A percentile compares a stretch with the other conserved stretches of the same genome.
These are phyloP conservation scores for Decorospora gaudefroyi DNA, from an alignment of 2,329 filamentous ascomycete species.

Conservation along the genomic window DNA sequence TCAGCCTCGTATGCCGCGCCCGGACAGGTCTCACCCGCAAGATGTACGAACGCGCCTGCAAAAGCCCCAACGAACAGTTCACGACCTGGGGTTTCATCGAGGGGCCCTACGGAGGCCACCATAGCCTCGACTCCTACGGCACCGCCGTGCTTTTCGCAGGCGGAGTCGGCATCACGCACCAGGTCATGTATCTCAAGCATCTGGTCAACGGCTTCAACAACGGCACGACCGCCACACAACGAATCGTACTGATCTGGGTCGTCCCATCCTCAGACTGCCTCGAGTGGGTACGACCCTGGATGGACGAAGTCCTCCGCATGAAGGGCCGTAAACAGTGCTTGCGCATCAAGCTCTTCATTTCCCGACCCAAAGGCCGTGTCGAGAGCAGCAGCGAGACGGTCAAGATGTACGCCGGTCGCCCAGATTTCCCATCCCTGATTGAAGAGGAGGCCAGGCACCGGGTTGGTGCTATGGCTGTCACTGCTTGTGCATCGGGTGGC, in stretches of 20 bases:
- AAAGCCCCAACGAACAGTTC: slow-evolving; percentile 63
- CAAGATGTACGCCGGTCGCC: slow-evolving; percentile 65
- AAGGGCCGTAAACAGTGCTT: slow-evolving; percentile 63
- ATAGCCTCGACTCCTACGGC: slow-evolving; percentile 74
- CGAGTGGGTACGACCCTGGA: slow-evolving; percentile 67
- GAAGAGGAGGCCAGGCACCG: slow-evolving; percentile 61
- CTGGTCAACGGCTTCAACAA: slow-evolving; percentile 70
- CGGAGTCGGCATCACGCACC: slow-evolving; percentile 80
- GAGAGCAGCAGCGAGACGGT: slow-evolving; percentile 63
- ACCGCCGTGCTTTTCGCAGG: slow-evolving; percentile 79
- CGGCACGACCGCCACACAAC: slow-evolving; percentile 71
- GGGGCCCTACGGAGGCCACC: slow-evolving; percentile 74
- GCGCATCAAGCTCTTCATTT: slow-evolving; percentile 65
- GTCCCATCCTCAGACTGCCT: slow-evolving; percentile 72
- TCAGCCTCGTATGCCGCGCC: slow-evolving; percentile 74
- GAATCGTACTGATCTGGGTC: slow-evolving; percentile 76
- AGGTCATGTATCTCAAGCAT: slow-evolving; percentile 74
- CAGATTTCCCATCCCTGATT: slow-evolving; percentile 60
- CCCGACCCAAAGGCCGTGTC: slow-evolving; percentile 61
- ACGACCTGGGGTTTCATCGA: slow-evolving; percentile 70
- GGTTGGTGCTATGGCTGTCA: slow-evolving; percentile 64
- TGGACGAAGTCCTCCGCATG: slow-evolving; percentile 66
- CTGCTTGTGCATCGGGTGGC: slow-evolving; percentile 65
- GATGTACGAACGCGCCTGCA: slow-evolving; percentile 69
- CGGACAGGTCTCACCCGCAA: slow-evolving; percentile 73